Percentiles rank a stretch among this genome's conserved stretches.
Conservation (phyloP, 176 grass and related monocot species). For the Saccharum officinarum region DNA sequence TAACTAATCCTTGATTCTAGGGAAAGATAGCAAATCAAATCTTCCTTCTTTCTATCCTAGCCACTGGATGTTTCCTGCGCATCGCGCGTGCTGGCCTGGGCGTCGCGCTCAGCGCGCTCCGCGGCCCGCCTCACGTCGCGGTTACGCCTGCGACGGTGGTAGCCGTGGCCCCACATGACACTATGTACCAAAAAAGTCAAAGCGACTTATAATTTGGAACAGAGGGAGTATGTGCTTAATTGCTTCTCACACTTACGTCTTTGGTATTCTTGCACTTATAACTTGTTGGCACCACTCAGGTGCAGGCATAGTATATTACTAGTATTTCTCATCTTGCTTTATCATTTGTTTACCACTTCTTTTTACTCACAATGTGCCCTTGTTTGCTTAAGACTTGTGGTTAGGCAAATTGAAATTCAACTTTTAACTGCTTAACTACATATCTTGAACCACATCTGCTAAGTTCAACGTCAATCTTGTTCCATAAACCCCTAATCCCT, state of each 20-base stretch:
- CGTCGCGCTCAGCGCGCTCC: too few species aligned
- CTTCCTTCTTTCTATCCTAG: too few species aligned
- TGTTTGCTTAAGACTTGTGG: background rate
- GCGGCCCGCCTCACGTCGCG: too few species aligned
- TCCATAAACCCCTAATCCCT: background rate
- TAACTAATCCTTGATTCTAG: too few species aligned
- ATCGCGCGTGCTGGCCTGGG: too few species aligned
- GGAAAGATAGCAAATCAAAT: too few species aligned
- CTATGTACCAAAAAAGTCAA: too few species aligned
- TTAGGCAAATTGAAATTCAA: background rate
- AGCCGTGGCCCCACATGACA: too few species aligned
- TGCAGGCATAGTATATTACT: background rate
- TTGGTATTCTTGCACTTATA: background rate
- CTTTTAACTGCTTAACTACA: background rate
- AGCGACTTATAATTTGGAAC: too few species aligned
- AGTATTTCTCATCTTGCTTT: background rate
- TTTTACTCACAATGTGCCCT: background rate
- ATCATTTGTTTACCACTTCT: slow-evolving; percentile 10
- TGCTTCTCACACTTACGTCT: background rate
- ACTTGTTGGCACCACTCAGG: slow-evolving; percentile 18
- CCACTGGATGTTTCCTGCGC: too few species aligned
- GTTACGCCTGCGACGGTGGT: too few species aligned
- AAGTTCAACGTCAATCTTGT: background rate
- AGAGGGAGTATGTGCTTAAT: background rate
- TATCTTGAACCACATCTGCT: background rate